Conservation (phyloP, 768 basidiomycete genomes). For the Mycena polygramma region DNA sequence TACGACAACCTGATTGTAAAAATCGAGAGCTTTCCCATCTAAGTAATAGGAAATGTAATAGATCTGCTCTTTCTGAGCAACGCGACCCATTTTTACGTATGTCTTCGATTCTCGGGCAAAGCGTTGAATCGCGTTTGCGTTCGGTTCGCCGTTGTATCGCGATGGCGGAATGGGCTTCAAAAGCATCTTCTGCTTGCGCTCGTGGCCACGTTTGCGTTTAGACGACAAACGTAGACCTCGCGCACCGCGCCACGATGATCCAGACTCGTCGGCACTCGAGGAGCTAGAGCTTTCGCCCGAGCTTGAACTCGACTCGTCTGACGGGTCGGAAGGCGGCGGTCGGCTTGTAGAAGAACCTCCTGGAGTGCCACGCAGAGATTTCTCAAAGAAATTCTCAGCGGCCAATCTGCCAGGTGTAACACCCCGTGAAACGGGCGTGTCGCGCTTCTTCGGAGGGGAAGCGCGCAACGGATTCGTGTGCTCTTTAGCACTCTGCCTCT, state of each 20-base stretch:
- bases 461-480: no score
- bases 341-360: no score
- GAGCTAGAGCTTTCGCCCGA: neutral
- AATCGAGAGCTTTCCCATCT: constrained; percentile 45
- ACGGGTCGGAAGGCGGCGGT: constrained; percentile 7
- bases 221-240: neutral
- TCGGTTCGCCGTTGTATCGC: constrained; percentile 43
- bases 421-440: no score
- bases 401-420: no score
- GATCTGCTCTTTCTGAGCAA: constrained; percentile 33
- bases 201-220: no score
- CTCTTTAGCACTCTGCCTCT: no score
- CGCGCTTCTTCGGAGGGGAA: no score
- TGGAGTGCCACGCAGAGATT: no score
- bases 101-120: constrained; percentile 43
- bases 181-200: constrained; percentile 16
- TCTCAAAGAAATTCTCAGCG: no score
- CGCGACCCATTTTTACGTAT: constrained; percentile 40
- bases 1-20: constrained; percentile 42
- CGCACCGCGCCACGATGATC: neutral
- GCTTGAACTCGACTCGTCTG: constrained; percentile 9
- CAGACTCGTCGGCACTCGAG: neutral
- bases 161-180: constrained; percentile 42
- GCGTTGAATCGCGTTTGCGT: constrained; percentile 38
- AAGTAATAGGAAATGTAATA: constrained; percentile 44